Evolutionary conservation across 2,329 filamentous ascomycete genomes (phyloP), one percentile per base, ranked within the genome.

Genomic region (Bimuria novae-zelandiae): DNA sequence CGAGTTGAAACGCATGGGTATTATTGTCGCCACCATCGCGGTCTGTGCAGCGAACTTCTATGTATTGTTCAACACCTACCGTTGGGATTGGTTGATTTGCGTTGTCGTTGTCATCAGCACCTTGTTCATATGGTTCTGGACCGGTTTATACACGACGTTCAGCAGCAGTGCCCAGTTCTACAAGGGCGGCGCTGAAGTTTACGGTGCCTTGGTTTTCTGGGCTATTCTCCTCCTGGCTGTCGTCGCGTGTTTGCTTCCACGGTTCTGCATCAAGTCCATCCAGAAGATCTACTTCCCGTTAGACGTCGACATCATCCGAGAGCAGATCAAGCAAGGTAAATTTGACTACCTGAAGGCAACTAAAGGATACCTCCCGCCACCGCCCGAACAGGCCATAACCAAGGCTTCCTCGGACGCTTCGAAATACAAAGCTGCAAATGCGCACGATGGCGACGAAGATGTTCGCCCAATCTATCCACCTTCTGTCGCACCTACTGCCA

Each of bases 1-100:
- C 55, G 93, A 97, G 65, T 86, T 91, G 62, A 84, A 87, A 58
- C 87, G 92, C 60, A 88, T 99, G 67, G 94, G 94, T 65, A 84
- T 90, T 48, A 95, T 94, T 72, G 85, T 97, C 63, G 92, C 87
- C 3, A 90, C 90, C 52, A 89, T 90, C 12, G 87, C 90, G 6
- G 87, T 99, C 53, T 78, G 96, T 62, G 88, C 90, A 35, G 95
- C 96, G 79, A 99, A 99, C 75, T 79, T 88, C 54, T 99, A 97
- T 78, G 90, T 99, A 62, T 80, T 99, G 60, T 86, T 97, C 78
- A 99, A 99, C 76, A 95, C 90, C 0, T 97, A 96, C 75, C 86
- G 93, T 55, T 99, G 94, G 94, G 94, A 99, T 73, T 99, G 93
- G 93, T 80, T 99, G 66, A 95, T 95, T 76, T 76, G 92, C 19